Evolutionary conservation across 1,284 basidiomycete genomes (phyloP).

Genomic region (Ganoderma lucidum): DNA sequence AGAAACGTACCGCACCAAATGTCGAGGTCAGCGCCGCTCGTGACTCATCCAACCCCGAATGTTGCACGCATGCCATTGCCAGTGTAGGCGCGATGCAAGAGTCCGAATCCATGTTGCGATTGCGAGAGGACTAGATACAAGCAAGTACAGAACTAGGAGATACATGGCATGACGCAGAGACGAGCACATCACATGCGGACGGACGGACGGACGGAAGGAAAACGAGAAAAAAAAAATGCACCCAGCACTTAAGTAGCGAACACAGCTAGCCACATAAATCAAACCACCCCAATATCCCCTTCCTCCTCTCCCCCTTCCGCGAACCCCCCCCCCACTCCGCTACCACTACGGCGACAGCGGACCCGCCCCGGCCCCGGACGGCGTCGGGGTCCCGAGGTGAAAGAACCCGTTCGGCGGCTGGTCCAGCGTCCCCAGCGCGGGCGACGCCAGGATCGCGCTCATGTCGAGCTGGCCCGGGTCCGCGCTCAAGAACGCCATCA

Average conservation of each 20-base stretch:
- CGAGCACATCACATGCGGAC: neutral
- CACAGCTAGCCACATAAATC: neutral
- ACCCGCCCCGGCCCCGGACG: constrained; percentile 8
- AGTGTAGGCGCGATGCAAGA: neutral
- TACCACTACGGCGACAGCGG: constrained; percentile 24
- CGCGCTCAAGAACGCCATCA: constrained; percentile 46
- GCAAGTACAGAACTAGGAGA: constrained; percentile 10
- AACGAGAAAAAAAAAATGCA: neutral
- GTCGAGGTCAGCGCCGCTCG: too few species aligned
- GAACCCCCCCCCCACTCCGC: too few species aligned
- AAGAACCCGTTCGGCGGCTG: constrained; percentile 28
- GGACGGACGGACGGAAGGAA: neutral
- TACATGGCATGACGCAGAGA: constrained; percentile 11
- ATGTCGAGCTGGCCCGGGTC: constrained; percentile 45
- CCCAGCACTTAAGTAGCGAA: neutral
- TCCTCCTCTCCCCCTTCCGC: neutral
- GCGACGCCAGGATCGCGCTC: constrained; percentile 41
- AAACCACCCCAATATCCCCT: neutral
- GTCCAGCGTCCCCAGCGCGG: constrained; percentile 26
- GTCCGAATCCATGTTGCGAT: neutral
- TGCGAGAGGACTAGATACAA: constrained; percentile 1
- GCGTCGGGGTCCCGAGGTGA: constrained; percentile 25
- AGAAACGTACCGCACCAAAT: too few species aligned
- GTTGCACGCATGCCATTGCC: constrained; percentile 29
- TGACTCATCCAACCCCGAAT: neutral